Evolutionary conservation across 208 protist species (phyloP).

Genomic region (Acanthamoeba triangularis): DNA sequence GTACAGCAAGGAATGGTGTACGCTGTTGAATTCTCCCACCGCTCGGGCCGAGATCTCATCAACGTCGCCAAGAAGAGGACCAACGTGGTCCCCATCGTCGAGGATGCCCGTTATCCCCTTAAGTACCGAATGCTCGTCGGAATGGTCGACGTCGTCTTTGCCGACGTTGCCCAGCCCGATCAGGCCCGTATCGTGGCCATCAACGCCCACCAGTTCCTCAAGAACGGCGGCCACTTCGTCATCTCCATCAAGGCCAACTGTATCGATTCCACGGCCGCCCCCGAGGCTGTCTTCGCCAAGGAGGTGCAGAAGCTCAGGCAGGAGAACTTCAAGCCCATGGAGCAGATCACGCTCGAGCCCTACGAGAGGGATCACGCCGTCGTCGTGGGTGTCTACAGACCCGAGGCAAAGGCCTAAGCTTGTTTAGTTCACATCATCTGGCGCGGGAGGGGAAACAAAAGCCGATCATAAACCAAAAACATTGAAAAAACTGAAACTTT

Average conservation of each 20-base stretch:
- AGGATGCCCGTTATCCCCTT: conserved; percentile 99
- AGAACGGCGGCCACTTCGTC: conserved; percentile 99
- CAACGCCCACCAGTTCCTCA: conserved; percentile 99
- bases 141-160: conserved; percentile 99
- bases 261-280: conserved; percentile 99
- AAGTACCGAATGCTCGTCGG: conserved; percentile 99
- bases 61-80: conserved; percentile 99
- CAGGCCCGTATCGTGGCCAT: conserved; percentile 99
- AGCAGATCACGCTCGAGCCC: conserved; percentile 98
- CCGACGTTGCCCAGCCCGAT: conserved; percentile 99
- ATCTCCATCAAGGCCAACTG: conserved; percentile 99
- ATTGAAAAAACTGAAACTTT: neutral
- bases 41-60: conserved; percentile 99
- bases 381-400: conserved; percentile 89
- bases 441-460: neutral
- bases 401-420: conserved; percentile 1
- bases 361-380: conserved; percentile 99
- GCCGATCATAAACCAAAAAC: neutral
- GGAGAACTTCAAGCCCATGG: conserved; percentile 98
- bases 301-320: conserved; percentile 98
- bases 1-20: conserved; percentile 98
- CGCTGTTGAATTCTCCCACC: conserved; percentile 99
- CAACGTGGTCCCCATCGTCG: conserved; percentile 99
- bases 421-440: neutral
- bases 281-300: conserved; percentile 98